Evolutionary conservation across 2,329 filamentous ascomycete genomes (phyloP).

Genomic region (Gliomastix tumulicola): DNA sequence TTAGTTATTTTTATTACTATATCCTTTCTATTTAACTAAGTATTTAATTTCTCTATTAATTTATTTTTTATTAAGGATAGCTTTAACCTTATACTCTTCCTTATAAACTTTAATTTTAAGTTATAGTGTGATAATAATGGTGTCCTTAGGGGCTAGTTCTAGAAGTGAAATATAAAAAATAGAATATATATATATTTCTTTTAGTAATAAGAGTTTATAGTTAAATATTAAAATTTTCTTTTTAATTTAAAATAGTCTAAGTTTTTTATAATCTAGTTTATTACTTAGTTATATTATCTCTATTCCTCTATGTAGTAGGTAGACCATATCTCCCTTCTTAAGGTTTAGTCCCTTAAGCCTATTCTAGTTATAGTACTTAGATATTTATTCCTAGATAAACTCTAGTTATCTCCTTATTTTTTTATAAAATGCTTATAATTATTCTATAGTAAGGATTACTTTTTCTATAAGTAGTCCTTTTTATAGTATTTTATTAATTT

Average conservation of each 20-base stretch:
- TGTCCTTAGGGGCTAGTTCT: background rate
- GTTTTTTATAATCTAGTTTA: background rate
- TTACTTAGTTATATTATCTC: background rate
- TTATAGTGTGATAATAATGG: background rate
- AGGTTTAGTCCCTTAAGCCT: constrained; percentile 8
- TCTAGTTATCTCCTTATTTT: constrained; percentile 6
- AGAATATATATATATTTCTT: background rate
- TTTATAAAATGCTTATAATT: no score
- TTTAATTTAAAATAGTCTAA: background rate
- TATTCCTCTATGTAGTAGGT: constrained; percentile 1
- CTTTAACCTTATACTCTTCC: background rate
- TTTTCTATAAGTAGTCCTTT: constrained; percentile 3
- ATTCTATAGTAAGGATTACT: constrained; percentile 1
- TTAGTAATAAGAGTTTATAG: background rate
- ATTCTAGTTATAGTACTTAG: constrained; percentile 8
- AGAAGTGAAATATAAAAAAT: background rate
- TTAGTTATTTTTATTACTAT: background rate
- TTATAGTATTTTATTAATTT: background rate
- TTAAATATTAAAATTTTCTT: background rate
- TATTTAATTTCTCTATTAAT: background rate
- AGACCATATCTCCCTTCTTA: constrained; percentile 8
- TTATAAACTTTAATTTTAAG: background rate
- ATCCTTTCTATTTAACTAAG: background rate
- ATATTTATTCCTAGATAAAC: constrained; percentile 5
- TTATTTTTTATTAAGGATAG: background rate